A percentile compares a stretch with the other conserved stretches of the same genome.
phyloP scores from a whole-genome alignment of 352 stramenopile genomes.

The Phytopythium boreale region DNA sequence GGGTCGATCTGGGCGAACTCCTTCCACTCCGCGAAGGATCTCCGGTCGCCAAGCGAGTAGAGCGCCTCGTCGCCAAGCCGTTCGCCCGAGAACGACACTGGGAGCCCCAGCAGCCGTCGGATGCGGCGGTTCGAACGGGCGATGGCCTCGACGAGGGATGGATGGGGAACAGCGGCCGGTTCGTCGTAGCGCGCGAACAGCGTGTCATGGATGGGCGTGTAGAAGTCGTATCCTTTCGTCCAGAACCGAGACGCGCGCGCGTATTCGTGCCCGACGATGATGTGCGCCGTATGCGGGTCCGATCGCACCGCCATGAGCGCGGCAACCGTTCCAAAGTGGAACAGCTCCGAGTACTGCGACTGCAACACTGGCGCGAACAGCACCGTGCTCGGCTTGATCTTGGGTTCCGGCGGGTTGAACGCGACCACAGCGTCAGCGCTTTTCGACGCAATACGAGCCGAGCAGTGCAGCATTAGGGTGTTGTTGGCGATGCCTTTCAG shows the following conservation, averaged over 20 bases:
- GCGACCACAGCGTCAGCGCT: slow-evolving; percentile 54
- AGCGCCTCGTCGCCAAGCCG: slow-evolving; percentile 28
- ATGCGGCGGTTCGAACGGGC: slow-evolving; percentile 59
- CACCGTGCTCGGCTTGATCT: slow-evolving; percentile 25
- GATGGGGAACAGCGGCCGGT: slow-evolving; percentile 9
- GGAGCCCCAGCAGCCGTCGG: slow-evolving; percentile 50
- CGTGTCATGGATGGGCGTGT: slow-evolving; percentile 61
- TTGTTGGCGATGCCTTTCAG: slow-evolving; percentile 29
- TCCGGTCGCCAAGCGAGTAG: slow-evolving; percentile 45
- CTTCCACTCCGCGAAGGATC: slow-evolving; percentile 57
- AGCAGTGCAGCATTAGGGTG: slow-evolving; percentile 69
- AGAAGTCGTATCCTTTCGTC: slow-evolving; percentile 86
- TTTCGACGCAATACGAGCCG: slow-evolving; percentile 77
- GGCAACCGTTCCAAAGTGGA: slow-evolving; percentile 68
- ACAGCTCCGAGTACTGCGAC: slow-evolving; percentile 78
- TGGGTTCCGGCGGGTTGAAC: slow-evolving; percentile 74
- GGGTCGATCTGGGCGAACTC: slow-evolving; percentile 68
- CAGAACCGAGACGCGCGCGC: slow-evolving; percentile 79
- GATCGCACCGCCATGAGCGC: slow-evolving; percentile 68
- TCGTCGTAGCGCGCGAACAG: slow-evolving; percentile 65
- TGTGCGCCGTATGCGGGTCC: slow-evolving; percentile 60
- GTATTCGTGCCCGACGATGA: slow-evolving; percentile 71
- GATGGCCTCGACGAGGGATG: slow-evolving; percentile 16
- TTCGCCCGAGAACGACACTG: slow-evolving; percentile 33
- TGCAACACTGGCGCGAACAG: slow-evolving; percentile 57